Evolutionary conservation across 495 filamentous ascomycete species (phyloP), one percentile per base, ranked within the genome.

Genomic region (Hypoxylon crocopeplum): DNA sequence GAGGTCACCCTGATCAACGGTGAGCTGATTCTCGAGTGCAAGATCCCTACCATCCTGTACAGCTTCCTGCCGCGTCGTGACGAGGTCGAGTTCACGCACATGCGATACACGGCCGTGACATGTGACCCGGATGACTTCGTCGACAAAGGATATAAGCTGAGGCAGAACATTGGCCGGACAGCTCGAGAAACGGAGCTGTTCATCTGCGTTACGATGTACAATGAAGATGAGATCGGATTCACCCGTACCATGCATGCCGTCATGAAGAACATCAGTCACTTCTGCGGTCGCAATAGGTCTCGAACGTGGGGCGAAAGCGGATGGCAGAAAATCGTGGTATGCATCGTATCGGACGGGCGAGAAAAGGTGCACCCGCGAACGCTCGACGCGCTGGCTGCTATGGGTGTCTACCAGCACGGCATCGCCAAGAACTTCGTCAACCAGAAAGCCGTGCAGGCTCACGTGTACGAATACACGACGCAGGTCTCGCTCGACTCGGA

Each of bases 61-160:
- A 92, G 89, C 66, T 98, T 98, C 73, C 77, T 98, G 39, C 95
- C 95, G 0, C 83, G 92, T 25, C 82, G 93, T 20, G 92, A 98
- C 71, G 92, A 96, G 59, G 84, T 90, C 41, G 95, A 99, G 72
- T 99, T 98, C 70, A 99, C 95, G 0, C 93, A 99, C 70, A 98
- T 98, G 95, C 89, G 95, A n/a, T 99, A 99, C 69, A 98, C 95
- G 24, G 95, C 95, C n/a, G 94, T 97, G 29, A 99, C 95, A 1
- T 97, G 93, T 68, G 95, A 99, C 69, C 95, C 95, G 0, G 93
- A 98, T 69, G 93, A 99, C 67, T 99, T 95, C 61, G 87, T 90
- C 0, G 79, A 84, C 12, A 80, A 85, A 44, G 93, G 94, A 0
- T 99, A 98, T 77, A 94, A 95, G 72, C 72, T 99, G 64, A 88